These are phyloP conservation scores for Apiospora sp. DNA, from an alignment of 2,329 filamentous ascomycete species.

Conservation along the genomic window DNA sequence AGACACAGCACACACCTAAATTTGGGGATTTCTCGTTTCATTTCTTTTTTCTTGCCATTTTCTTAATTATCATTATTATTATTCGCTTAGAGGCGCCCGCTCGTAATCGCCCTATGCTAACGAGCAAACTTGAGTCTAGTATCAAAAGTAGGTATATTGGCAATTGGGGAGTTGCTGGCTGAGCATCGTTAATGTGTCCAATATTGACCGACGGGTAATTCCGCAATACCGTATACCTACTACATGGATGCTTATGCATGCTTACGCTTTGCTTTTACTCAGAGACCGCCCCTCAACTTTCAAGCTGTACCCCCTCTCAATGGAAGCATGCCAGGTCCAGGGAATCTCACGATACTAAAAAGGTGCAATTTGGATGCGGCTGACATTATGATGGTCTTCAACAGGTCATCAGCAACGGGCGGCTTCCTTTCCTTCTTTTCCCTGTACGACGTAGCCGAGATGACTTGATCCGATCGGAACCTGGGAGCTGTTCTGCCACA, in stretches of 20 bases:
- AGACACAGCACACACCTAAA: not conserved
- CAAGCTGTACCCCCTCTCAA: not conserved
- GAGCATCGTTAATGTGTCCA: not conserved
- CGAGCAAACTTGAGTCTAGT: not conserved
- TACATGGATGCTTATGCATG: not conserved
- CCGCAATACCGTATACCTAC: not conserved
- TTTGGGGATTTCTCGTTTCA: not conserved
- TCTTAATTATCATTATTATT: not conserved
- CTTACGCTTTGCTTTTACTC: not conserved
- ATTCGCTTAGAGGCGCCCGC: not conserved
- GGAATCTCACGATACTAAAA: slow-evolving; percentile 1
- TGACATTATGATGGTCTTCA: not conserved
- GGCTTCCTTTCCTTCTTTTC: not conserved
- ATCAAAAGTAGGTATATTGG: not conserved
- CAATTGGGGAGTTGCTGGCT: not conserved
- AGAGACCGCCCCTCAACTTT: not conserved
- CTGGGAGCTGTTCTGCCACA: not conserved
- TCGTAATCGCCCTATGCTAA: not conserved
- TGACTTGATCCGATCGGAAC: slow-evolving; percentile 11
- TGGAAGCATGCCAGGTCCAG: not conserved
- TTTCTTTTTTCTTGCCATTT: not conserved
- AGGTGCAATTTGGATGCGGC: not conserved
- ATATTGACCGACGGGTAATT: not conserved
- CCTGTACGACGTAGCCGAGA: not conserved
- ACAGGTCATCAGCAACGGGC: not conserved